These are phyloP conservation scores for Cladosporium velox DNA, from an alignment of 2,329 filamentous ascomycete species.

Conservation along the genomic window DNA sequence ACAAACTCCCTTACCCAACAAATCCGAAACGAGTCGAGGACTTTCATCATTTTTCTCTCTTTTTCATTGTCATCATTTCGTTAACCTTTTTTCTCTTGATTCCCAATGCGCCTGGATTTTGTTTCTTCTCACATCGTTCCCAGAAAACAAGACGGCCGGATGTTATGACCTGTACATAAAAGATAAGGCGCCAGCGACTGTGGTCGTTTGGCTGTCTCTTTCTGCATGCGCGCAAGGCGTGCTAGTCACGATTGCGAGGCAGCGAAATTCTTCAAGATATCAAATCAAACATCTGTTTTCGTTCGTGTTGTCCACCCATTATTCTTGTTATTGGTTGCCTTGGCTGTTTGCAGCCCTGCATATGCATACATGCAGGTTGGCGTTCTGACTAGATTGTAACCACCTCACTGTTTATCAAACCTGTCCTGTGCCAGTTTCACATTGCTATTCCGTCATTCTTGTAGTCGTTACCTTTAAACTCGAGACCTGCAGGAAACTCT, in stretches of 20 bases:
- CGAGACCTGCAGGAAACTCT: neutral
- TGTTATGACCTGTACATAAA: conserved; percentile 16
- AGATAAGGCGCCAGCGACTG: neutral
- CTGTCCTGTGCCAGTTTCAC: neutral
- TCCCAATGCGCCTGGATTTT: conserved; percentile 13
- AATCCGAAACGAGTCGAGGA: conserved; percentile 13
- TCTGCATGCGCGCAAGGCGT: conserved; percentile 1
- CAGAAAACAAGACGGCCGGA: conserved; percentile 11
- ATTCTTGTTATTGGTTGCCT: neutral
- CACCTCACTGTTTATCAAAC: neutral
- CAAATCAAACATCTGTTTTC: conserved; percentile 14
- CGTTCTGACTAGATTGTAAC: neutral
- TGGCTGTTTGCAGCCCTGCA: neutral
- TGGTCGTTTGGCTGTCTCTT: neutral
- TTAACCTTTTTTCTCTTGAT: conserved; percentile 4
- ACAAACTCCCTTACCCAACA: conserved; percentile 3
- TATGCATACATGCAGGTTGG: neutral
- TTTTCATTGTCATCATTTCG: neutral
- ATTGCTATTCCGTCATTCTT: neutral
- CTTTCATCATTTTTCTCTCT: neutral
- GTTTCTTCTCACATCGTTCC: neutral
- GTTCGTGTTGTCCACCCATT: neutral
- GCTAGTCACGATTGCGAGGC: conserved; percentile 10
- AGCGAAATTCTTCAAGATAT: neutral
- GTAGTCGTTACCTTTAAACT: neutral